phyloP scores from a whole-genome alignment of 208 protist species.

The Trypanosoma melophagium region DNA sequence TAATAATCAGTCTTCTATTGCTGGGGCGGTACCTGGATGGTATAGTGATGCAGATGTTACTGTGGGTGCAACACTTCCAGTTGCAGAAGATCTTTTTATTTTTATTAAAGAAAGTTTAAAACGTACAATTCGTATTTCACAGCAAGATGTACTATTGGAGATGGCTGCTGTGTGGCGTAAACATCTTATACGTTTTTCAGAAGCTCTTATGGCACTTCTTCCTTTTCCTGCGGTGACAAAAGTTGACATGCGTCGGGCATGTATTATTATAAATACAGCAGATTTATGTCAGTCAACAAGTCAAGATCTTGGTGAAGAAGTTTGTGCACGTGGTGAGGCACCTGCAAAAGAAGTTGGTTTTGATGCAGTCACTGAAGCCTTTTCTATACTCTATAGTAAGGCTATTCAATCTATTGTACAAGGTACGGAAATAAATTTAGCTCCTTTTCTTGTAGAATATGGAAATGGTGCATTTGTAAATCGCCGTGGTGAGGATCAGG shows the following conservation, averaged over 20 bases:
- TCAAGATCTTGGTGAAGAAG: constrained; percentile 74
- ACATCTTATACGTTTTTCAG: constrained; percentile 66
- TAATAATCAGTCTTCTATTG: neutral
- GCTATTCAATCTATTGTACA: constrained; percentile 66
- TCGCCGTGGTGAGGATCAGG: constrained; percentile 22
- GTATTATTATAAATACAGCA: constrained; percentile 87
- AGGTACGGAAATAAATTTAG: constrained; percentile 50
- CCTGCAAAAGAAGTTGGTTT: constrained; percentile 74
- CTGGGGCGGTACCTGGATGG: constrained; percentile 41
- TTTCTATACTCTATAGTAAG: constrained; percentile 68
- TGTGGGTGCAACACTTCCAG: constrained; percentile 62
- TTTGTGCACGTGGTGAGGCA: constrained; percentile 65
- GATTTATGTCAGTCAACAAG: constrained; percentile 80
- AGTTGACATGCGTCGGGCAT: constrained; percentile 67
- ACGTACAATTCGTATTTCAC: constrained; percentile 75
- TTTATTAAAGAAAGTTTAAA: constrained; percentile 91
- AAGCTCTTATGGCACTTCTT: constrained; percentile 38
- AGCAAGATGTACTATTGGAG: constrained; percentile 85
- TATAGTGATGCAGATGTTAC: constrained; percentile 54
- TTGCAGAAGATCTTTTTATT: constrained; percentile 88
- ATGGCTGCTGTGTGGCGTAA: constrained; percentile 84
- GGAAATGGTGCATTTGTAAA: constrained; percentile 50
- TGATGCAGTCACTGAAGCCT: constrained; percentile 68
- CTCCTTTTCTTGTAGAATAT: constrained; percentile 66
- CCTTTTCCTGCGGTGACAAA: constrained; percentile 41